These are phyloP conservation scores for Tuber brumale DNA, from an alignment of 495 filamentous ascomycete species.

Conservation along the genomic window DNA sequence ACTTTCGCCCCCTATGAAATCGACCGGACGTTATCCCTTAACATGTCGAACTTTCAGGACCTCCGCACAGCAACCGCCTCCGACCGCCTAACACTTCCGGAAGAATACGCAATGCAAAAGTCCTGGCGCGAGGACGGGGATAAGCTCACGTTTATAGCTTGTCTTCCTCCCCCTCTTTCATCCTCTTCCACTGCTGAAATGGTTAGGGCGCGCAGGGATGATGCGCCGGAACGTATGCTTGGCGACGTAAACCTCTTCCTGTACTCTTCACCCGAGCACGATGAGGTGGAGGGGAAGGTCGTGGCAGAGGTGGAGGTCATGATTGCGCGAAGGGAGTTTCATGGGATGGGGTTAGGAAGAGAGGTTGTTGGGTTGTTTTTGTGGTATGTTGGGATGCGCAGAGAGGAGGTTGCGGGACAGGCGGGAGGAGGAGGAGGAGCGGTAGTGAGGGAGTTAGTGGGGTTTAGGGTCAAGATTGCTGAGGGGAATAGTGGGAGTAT, in stretches of 20 bases:
- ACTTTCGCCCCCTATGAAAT: neutral
- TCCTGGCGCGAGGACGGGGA: slow-evolving; percentile 71
- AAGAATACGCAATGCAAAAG: slow-evolving; percentile 80
- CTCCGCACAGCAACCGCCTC: slow-evolving; percentile 80
- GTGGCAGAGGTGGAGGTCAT: slow-evolving; percentile 82
- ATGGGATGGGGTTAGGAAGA: slow-evolving; percentile 59
- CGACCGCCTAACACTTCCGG: slow-evolving; percentile 64
- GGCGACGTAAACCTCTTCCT: slow-evolving; percentile 88
- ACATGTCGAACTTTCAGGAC: slow-evolving; percentile 48
- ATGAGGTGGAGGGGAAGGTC: slow-evolving; percentile 44
- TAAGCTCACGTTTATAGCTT: slow-evolving; percentile 68
- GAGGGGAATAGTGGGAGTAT: slow-evolving; percentile 53
- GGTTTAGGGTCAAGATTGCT: slow-evolving; percentile 57
- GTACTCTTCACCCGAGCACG: slow-evolving; percentile 42
- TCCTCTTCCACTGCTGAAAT: neutral
- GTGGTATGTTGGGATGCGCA: slow-evolving; percentile 52
- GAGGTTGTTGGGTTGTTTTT: slow-evolving; percentile 63
- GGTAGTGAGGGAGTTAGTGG: slow-evolving; percentile 7
- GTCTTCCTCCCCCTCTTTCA: slow-evolving; percentile 45
- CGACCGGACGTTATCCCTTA: neutral
- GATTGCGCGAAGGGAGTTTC: slow-evolving; percentile 59
- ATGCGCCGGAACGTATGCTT: slow-evolving; percentile 58
- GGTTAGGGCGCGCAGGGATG: slow-evolving; percentile 41
- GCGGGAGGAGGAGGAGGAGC: neutral
- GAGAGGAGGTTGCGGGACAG: slow-evolving; percentile 53